A percentile compares a stretch with the other conserved stretches of the same genome.
Evolutionary conservation across 2,329 filamentous ascomycete species (phyloP).

Genomic region (Zymoseptoria ardabiliae): DNA sequence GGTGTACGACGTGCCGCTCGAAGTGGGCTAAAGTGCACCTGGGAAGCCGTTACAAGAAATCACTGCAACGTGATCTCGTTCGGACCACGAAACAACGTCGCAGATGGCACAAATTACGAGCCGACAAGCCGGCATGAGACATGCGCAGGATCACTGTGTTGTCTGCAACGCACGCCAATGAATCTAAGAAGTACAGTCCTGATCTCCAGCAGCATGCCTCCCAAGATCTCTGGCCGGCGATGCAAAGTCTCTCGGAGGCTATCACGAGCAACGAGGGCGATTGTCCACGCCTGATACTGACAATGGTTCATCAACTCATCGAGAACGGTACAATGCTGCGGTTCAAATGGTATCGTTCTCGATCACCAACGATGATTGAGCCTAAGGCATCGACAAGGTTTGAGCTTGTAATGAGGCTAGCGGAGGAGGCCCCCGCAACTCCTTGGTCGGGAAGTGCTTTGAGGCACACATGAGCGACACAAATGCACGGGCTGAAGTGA

Average conservation of each 20-base stretch:
- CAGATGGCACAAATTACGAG: neutral
- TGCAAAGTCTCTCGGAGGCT: too few species aligned
- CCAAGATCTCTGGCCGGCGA: too few species aligned
- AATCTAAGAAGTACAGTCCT: too few species aligned
- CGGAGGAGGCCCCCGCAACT: too few species aligned
- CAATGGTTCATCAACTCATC: neutral
- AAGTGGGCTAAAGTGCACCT: neutral
- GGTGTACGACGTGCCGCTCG: neutral
- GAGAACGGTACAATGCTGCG: neutral
- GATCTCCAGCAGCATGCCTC: too few species aligned
- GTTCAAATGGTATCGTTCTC: neutral
- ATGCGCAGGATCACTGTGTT: neutral
- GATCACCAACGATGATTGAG: too few species aligned
- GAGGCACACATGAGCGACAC: neutral
- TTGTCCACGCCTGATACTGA: neutral
- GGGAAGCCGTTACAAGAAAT: neutral
- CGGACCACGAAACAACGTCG: too few species aligned
- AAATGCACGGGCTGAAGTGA: neutral
- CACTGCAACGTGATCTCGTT: neutral
- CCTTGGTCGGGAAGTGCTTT: neutral
- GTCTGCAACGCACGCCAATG: too few species aligned
- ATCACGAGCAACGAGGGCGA: neutral
- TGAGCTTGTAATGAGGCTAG: too few species aligned
- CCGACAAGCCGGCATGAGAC: neutral
- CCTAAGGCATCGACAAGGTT: too few species aligned